Evolutionary conservation across 306 rosid species (phyloP), one percentile per base, ranked within the genome.

Genomic region (Ochetophila trinervis): DNA sequence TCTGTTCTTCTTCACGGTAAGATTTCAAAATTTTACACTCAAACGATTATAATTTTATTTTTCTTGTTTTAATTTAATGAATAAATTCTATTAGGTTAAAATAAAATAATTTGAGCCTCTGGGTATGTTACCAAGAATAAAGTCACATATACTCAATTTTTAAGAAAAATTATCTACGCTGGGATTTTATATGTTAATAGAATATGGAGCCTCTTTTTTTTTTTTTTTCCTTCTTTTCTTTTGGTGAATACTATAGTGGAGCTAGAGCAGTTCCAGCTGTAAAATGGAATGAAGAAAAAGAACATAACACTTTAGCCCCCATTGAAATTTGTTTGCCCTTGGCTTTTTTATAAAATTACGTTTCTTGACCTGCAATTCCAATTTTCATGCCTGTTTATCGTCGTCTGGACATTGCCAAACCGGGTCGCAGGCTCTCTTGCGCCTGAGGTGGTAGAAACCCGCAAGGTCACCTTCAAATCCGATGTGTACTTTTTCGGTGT

Each of bases 1-100:
- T 90, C 99, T 44, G 96, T 95, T 16, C 86, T 91, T 58, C 99
- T 94, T 65, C 99, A 94, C 84, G 99, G 99, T 94, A 88, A 7
- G 32, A 6, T 72, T 21, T 69, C 53, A 37, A 22, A 14, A 15
- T 30, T 14, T 5, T 4, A 42, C 32, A 0, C 6, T 36, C 4
- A 2, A 19, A n/a, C 23, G 0, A 0, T n/a, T 23, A 23, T 52
- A 0, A 4, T 23, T 9, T 50, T 65, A 23, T 36, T 6, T 8
- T 19, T 30, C 6, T 27, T n/a, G 13, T 1, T 10, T 17, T 3
- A 34, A 18, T 30, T 4, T 20, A 3, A 18, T 22, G 55, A 49
- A 62, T 37, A 37, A 62, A 54, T n/a, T 54, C 1, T 2, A 15
- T 58, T 35, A 7, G 12, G 22, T 59, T 17, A 49, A 18, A 18